Evolutionary conservation across 257 asterid species (phyloP), one percentile per base, ranked within the genome.

Genomic region (Salvia hispanica): DNA sequence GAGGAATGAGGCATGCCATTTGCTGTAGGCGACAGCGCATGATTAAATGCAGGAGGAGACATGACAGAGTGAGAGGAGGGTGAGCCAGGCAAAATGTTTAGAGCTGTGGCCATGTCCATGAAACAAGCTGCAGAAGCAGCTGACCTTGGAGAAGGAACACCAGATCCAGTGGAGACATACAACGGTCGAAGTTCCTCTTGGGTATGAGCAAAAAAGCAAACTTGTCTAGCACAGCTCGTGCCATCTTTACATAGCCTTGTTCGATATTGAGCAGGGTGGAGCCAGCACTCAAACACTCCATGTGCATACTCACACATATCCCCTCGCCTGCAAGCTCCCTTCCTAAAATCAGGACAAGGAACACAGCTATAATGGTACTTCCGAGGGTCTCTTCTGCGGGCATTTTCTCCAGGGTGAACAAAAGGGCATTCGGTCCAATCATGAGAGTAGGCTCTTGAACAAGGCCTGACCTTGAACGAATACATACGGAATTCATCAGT

Each of bases 401-500:
- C 99, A 63, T 90, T 93, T 70, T 93, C 99, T 9, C 99, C 99
- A 4, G 96, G 99, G 75, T 93, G 97, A 58, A 87, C 97, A 62
- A 93, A 93, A 8, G 97, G 99, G 53, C 99, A 93, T 79, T 90
- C 97, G 0, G 99, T 90, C 99, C 99, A 93, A 68, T 93, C 99
- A 64, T 93, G 99, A 63, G 99, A 91, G 65, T 93, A 93, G 45
- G 99, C 99, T 77, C 99, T 81, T 2, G 99, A 93, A 77, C 99
- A 93, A 48, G 97, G 97, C 58, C 99, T 69, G 21, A 93, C 94
- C 86, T 93, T 93, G 74, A 93, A 91, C 0, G 95, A 84, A 62
- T 85, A 93, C 97, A 93, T 93, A 12, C 99, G 83, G 67, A 93
- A 93, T 78, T 93, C 99, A 46, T 93, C 99, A 8, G 89, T 88